These are phyloP conservation scores for Candida freyschussii DNA, from an alignment of 1,139 yeast genomes.

Conservation along the genomic window DNA sequence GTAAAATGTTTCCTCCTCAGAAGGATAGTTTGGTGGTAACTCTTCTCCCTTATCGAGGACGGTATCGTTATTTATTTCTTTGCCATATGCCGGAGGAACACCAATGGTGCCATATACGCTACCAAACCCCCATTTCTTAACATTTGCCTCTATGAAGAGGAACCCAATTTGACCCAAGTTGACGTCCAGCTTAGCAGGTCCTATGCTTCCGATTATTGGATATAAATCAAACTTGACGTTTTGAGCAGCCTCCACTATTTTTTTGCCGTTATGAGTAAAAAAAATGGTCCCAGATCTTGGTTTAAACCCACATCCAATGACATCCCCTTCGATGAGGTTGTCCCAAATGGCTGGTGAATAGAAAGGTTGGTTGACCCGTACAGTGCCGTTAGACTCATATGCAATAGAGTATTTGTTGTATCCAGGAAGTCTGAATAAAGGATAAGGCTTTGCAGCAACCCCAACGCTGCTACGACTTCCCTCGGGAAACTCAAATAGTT, in stretches of 20 bases:
- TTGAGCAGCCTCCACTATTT: constrained; percentile 73
- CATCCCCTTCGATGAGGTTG: constrained; percentile 71
- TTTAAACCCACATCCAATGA: constrained; percentile 79
- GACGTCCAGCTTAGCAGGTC: constrained; percentile 60
- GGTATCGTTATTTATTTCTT: constrained; percentile 47
- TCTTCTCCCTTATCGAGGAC: constrained; percentile 70
- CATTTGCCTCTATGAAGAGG: constrained; percentile 88
- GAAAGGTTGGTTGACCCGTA: constrained; percentile 80
- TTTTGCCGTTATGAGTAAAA: constrained; percentile 79
- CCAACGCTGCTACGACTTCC: constrained; percentile 57
- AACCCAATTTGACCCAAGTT: constrained; percentile 83
- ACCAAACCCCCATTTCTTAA: constrained; percentile 88
- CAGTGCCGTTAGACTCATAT: constrained; percentile 79
- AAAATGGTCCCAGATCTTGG: constrained; percentile 71
- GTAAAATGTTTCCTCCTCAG: constrained; percentile 59
- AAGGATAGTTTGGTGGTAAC: constrained; percentile 64
- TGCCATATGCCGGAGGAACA: constrained; percentile 67
- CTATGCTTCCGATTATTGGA: constrained; percentile 72
- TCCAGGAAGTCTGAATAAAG: constrained; percentile 86
- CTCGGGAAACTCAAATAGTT: constrained; percentile 46
- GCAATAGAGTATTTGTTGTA: constrained; percentile 74
- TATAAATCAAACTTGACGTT: constrained; percentile 76
- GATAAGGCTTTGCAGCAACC: constrained; percentile 82
- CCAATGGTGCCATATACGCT: constrained; percentile 67
- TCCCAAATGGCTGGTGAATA: constrained; percentile 70